Base-by-base conservation (phyloP, 1,284 basidiomycete species). In the Fistulina hepatica region DNA sequence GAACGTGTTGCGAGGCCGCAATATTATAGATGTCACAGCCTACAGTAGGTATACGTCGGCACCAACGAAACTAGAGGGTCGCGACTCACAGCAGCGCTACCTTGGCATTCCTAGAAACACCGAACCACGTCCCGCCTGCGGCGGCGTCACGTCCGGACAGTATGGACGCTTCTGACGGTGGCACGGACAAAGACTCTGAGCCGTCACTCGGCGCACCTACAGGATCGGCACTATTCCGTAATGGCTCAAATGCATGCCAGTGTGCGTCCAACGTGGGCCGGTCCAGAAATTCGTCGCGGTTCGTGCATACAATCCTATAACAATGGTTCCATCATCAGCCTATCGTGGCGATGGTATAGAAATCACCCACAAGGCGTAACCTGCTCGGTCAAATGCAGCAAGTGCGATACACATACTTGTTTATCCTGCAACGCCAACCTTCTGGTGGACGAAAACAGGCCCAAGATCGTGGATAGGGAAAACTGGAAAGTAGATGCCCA, bases 401-500 rank as follows among this genome's bases (percentile, higher is more conserved):
- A 83, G 68, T 33, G 66, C 79, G 47, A 86, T 71, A 55, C 83
- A 88, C 83, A 88, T 84, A n/a, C n/a, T n/a, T n/a, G n/a, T n/a
- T n/a, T n/a, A n/a, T n/a, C n/a, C n/a, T n/a, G n/a, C n/a, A n/a
- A n/a, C n/a, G n/a, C n/a, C n/a, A n/a, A n/a, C n/a, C n/a, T n/a
- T n/a, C n/a, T n/a, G n/a, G n/a, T n/a, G n/a, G n/a, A n/a, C n/a
- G n/a, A n/a, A n/a, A n/a, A n/a, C n/a, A n/a, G n/a, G n/a, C n/a
- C n/a, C n/a, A n/a, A n/a, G n/a, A n/a, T n/a, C n/a, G n/a, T n/a
- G n/a, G n/a, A n/a, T n/a, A n/a, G n/a, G n/a, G n/a, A n/a, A n/a
- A n/a, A n/a, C n/a, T n/a, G n/a, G n/a, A n/a, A n/a, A n/a, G n/a
- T n/a, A n/a, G n/a, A n/a, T n/a, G n/a, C n/a, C n/a, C n/a, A n/a